Evolutionary conservation across 1,284 basidiomycete species (phyloP).

Genomic region (Ceratobasidium sp.): DNA sequence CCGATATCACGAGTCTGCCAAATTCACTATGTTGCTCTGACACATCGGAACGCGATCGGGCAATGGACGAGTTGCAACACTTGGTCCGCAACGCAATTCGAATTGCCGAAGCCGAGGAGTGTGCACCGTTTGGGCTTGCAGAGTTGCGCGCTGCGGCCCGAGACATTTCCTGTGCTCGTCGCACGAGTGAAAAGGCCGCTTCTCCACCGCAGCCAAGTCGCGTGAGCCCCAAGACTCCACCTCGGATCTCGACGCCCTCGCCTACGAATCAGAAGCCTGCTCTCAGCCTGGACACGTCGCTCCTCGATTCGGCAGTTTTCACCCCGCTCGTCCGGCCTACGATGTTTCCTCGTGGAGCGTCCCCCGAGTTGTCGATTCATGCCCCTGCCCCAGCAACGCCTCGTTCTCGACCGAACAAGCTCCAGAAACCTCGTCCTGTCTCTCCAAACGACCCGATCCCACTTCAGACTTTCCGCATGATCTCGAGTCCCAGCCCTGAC

Average conservation of each 20-base stretch:
- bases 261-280: neutral
- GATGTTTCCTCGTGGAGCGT: neutral
- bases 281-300: conserved; percentile 8
- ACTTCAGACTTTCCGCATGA: conserved; percentile 18
- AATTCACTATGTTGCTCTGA: conserved; percentile 31
- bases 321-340: conserved; percentile 21
- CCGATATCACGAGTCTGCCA: conserved; percentile 19
- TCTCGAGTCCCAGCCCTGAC: conserved; percentile 11
- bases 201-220: neutral
- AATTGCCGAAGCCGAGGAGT: conserved; percentile 8
- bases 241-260: neutral
- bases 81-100: conserved; percentile 17
- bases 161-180: conserved; percentile 17
- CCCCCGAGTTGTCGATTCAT: neutral
- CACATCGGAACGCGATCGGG: conserved; percentile 5
- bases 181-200: neutral
- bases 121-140: conserved; percentile 18
- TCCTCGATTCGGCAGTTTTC: conserved; percentile 1
- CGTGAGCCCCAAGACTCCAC: neutral
- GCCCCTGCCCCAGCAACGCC: conserved; percentile 7
- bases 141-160: conserved; percentile 20
- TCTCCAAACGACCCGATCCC: conserved; percentile 29
- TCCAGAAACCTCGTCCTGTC: conserved; percentile 20
- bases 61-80: conserved; percentile 31
- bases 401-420: conserved; percentile 16